Evolutionary conservation across 192 early-diverging fungal species (phyloP), one percentile per base, ranked within the genome.

Genomic region (Coemansia sp.): DNA sequence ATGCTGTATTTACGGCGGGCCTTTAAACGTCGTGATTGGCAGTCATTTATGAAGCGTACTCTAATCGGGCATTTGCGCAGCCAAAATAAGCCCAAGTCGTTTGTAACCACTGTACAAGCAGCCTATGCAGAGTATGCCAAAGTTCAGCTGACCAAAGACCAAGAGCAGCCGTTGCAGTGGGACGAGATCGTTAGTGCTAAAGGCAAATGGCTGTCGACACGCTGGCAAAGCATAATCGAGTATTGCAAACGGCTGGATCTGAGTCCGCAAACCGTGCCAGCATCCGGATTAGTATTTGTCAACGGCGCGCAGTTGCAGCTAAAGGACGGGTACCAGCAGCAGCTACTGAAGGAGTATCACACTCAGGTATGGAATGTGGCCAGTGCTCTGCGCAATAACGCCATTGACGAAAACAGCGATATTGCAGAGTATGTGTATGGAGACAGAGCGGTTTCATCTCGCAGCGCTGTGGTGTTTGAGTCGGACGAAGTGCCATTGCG

Each of bases 231-330:
- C 53, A 57, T 40, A 0, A 48, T 66, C 10, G 63, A 52, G 15
- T 70, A 77, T 36, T 77, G 74, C 39, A 18, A 41, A 26, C 74
- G 74, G 5, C 60, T 77, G 28, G 68, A 70, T 10, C 68, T 77
- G 15, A 70, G 68, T 26, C 49, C 62, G 3, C 11, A 30, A 2
- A 45, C 67, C 3, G 39, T 69, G 40, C 75, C 79, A 10, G 14
- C 45, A 11, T 51, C 31, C 0, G 83, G 84, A 7, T 73, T 80
- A 6, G 54, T 85, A 1, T 96, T 93, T 81, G 56, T 89, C 34
- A 96, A 96, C 60, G 93, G 93, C 46, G 88, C 86, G 60, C 83
- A 82, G 56, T 64, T 85, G 54, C 79, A 81, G 11, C 64, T 89
- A 57, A 77, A 66, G 40, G 82, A 84, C n/a, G 81, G 62, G 28